Evolutionary conservation across 441 rosid genomes (phyloP).

Genomic region (Cnidoscolus chayamansa): DNA sequence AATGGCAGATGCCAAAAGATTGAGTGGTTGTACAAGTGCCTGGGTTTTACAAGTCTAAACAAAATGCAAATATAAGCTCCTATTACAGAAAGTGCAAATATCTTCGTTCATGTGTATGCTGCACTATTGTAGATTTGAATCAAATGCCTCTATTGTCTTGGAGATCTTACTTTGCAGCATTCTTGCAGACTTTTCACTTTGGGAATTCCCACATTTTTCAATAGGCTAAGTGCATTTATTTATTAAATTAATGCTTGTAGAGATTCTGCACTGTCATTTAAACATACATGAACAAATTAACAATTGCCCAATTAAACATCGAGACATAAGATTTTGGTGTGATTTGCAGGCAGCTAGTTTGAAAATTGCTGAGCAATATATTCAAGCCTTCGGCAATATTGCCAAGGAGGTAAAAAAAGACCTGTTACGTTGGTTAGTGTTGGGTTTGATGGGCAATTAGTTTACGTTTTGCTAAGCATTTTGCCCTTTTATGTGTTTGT

Average conservation of each 20-base stretch:
- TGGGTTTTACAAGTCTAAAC: neutral
- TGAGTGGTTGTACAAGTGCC: neutral
- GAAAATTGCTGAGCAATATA: slow-evolving; percentile 82
- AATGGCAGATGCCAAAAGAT: neutral
- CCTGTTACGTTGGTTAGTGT: neutral
- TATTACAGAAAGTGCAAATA: neutral
- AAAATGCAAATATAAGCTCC: neutral
- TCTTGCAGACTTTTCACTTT: neutral
- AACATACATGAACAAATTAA: too few species aligned
- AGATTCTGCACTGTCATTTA: neutral
- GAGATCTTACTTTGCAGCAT: neutral
- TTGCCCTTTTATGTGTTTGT: neutral
- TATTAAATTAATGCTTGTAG: neutral
- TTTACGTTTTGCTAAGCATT: neutral
- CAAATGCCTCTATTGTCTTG: neutral
- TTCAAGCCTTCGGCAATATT: slow-evolving; percentile 75
- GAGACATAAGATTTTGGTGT: neutral
- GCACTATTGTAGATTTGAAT: neutral
- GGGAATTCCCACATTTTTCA: neutral
- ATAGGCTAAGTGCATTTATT: neutral
- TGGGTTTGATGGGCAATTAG: neutral
- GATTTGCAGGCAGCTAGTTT: slow-evolving; percentile 81
- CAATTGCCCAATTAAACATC: too few species aligned
- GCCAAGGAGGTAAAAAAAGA: slow-evolving; percentile 68
- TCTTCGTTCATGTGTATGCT: too few species aligned